Base-by-base conservation (phyloP, 805 yeast genomes). In the Alloascoidea hylecoeti region DNA sequence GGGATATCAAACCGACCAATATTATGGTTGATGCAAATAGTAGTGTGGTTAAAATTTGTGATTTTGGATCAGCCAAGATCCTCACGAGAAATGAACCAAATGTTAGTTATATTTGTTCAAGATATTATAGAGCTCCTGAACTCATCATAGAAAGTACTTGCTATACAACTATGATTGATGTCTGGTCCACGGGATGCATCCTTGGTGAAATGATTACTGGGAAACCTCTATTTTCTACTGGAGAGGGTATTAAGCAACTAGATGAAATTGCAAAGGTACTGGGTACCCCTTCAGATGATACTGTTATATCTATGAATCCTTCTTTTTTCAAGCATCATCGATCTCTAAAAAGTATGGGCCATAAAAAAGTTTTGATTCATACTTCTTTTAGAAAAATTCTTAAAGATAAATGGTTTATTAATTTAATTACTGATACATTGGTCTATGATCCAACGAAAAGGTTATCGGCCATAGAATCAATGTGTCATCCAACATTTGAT, bases 161-260 rank as follows among this genome's bases (percentile, higher is more conserved):
- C 53, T 82, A 82, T 52, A 78, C 92, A 3, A 80, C 89, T n/a
- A 81, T 81, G 53, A 82, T 82, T 40, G 94, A 82, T 52, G 68
- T 82, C 35, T 82, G 94, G 94, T 77, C 86, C 4, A 80, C 85
- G 3, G 94, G 89, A 4, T 82, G 94, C 64, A 92, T 82, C 6
- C 79, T 82, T 74, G 89, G 92, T 2, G 94, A 82, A 56, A 57
- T 82, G 51, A 67, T 80, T 17, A 62, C 82, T 39, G 94, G 94
- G 5, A 89, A 80, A 52, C 94, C 94, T 5, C 61, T 82, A 46
- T 82, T 82, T 53, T 92, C 94, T 6, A 92, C 94, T 37, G 89
- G 81, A 54, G 70, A 78, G 40, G 92, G 92, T 28, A 82, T 82
- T 39, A 92, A 82, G 51, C 94, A 82, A 54, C 64, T 81, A 49